phyloP scores from a whole-genome alignment of 345 rosid genomes.

The Triadica sebifera region DNA sequence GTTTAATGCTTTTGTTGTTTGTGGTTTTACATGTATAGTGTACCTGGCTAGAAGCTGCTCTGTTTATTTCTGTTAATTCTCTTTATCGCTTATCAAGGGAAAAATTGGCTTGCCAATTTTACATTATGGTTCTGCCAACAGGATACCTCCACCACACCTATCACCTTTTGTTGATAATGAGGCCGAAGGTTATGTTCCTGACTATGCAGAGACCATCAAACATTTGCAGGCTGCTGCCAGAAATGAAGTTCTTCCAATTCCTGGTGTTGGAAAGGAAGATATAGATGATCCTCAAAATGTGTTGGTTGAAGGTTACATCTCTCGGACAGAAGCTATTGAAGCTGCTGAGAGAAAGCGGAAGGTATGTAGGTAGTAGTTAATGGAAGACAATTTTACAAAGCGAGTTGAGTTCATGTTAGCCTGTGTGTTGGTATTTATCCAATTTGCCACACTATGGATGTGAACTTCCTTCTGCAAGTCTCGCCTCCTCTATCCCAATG shows the following conservation, averaged over 20 bases:
- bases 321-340: slow-evolving; percentile 73
- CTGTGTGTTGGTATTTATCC: not conserved
- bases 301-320: slow-evolving; percentile 64
- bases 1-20: not conserved
- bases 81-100: not conserved
- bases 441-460: not conserved
- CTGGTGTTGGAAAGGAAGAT: slow-evolving; percentile 73
- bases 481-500: not conserved
- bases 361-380: no score
- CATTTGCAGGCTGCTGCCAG: slow-evolving; percentile 75
- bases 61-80: not conserved
- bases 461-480: not conserved
- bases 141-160: slow-evolving; percentile 85
- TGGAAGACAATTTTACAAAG: no score
- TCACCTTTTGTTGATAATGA: slow-evolving; percentile 89
- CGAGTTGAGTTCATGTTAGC: no score
- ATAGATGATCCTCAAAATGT: slow-evolving; percentile 70
- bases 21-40: not conserved
- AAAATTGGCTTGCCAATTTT: not conserved
- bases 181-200: slow-evolving; percentile 88
- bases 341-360: slow-evolving; percentile 60
- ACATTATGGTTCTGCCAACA: slow-evolving; percentile 23
- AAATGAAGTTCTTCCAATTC: slow-evolving; percentile 77
- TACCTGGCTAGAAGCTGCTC: not conserved
- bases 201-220: slow-evolving; percentile 78